A percentile compares a stretch with the other conserved stretches of the same genome.
phyloP scores from a whole-genome alignment of 2,329 filamentous ascomycete genomes.

The Alternaria viburni region DNA sequence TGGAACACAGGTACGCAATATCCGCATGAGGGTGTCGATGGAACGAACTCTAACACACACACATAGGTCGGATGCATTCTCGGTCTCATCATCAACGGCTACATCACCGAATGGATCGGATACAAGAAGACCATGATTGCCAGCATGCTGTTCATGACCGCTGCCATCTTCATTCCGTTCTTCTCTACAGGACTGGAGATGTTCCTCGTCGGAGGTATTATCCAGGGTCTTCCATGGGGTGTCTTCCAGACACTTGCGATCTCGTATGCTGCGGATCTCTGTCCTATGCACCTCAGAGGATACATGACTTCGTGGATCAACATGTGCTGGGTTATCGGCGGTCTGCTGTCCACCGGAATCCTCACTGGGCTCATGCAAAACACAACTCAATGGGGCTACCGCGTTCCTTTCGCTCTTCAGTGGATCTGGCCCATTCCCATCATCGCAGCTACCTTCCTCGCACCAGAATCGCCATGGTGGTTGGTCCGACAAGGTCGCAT shows the following conservation, averaged over 20 bases:
- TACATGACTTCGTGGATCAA: conserved; percentile 67
- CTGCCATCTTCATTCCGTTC: conserved; percentile 35
- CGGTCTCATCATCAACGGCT: conserved; percentile 53
- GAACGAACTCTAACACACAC: conserved; percentile 7
- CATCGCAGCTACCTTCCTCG: conserved; percentile 68
- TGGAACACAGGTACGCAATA: conserved; percentile 45
- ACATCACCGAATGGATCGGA: conserved; percentile 51
- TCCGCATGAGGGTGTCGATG: neutral
- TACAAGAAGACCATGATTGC: conserved; percentile 37
- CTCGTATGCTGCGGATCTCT: conserved; percentile 58
- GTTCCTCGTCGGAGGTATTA: conserved; percentile 64
- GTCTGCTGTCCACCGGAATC: conserved; percentile 72
- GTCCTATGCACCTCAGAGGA: conserved; percentile 68
- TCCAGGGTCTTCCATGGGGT: conserved; percentile 52
- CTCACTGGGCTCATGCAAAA: conserved; percentile 69
- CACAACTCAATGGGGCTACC: conserved; percentile 69
- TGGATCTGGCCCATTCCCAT: conserved; percentile 76
- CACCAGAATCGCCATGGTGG: conserved; percentile 63
- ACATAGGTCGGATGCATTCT: conserved; percentile 48
- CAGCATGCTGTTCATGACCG: conserved; percentile 31
- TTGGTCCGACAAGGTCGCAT: conserved; percentile 61
- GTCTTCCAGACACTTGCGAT: conserved; percentile 48
- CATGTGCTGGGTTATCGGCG: conserved; percentile 72
- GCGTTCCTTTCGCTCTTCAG: conserved; percentile 69
- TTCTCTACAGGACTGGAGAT: conserved; percentile 55